Percentiles rank a stretch among this genome's conserved stretches.
phyloP scores from a whole-genome alignment of 78 protist species.

The Protostelium mycophagum region DNA sequence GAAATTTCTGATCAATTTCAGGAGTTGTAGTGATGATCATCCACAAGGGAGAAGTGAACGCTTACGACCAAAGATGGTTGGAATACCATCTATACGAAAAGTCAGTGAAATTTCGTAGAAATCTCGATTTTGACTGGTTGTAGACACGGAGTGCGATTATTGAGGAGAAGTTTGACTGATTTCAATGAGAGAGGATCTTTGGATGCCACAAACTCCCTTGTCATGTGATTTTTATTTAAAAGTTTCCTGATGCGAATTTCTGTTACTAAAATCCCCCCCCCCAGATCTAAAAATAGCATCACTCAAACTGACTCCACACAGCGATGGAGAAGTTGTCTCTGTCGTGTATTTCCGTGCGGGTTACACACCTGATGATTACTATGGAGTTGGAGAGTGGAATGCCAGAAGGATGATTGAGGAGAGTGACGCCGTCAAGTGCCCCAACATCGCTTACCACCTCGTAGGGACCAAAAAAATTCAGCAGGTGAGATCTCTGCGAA shows the following conservation, averaged over 20 bases:
- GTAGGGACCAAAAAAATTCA: slow-evolving; percentile 90
- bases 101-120: neutral
- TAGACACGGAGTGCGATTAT: slow-evolving; percentile 16
- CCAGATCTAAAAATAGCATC: neutral
- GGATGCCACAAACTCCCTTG: neutral
- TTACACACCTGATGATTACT: slow-evolving; percentile 86
- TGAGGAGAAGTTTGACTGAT: slow-evolving; percentile 50
- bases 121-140: neutral
- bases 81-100: slow-evolving; percentile 46
- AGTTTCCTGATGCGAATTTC: too few species aligned
- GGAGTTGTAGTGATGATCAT: slow-evolving; percentile 69
- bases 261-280: neutral
- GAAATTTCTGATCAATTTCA: neutral
- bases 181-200: slow-evolving; percentile 9
- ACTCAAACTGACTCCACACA: neutral
- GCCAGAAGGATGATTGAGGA: slow-evolving; percentile 73
- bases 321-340: slow-evolving; percentile 40
- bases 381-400: slow-evolving; percentile 69
- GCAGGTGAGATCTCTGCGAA: slow-evolving; percentile 36
- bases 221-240: neutral
- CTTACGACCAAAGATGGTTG: slow-evolving; percentile 68
- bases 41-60: slow-evolving; percentile 70
- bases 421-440: slow-evolving; percentile 82
- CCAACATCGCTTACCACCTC: slow-evolving; percentile 76
- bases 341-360: slow-evolving; percentile 90